These are phyloP conservation scores for Mucor indicus DNA, from an alignment of 371 early-diverging fungal genomes.

Conservation along the genomic window DNA sequence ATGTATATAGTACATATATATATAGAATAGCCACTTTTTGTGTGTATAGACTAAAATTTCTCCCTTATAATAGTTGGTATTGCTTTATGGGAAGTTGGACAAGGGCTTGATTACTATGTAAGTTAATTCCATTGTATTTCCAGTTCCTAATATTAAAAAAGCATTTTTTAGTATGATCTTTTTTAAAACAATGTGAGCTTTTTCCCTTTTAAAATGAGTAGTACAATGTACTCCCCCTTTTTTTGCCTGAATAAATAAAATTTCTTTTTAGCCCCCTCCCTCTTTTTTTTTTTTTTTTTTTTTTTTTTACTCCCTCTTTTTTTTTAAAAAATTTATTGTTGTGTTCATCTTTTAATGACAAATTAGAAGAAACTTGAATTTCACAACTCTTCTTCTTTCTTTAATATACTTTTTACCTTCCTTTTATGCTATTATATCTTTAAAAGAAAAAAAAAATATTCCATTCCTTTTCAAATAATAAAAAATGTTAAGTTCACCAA, in stretches of 20 bases:
- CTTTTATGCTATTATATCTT: not conserved
- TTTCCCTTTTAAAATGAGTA: too few relatives aligned
- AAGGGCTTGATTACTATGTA: constrained; percentile 65
- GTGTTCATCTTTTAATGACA: not conserved
- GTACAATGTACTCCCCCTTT: too few relatives aligned
- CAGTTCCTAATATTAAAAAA: not conserved
- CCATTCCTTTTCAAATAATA: constrained; percentile 9
- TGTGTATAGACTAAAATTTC: not conserved
- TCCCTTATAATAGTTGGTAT: constrained; percentile 37
- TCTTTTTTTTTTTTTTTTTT: too few relatives aligned
- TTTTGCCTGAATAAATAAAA: too few relatives aligned
- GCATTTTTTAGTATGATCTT: too few relatives aligned
- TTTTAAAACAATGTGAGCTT: too few relatives aligned
- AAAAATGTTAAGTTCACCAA: constrained; percentile 19
- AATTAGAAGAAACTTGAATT: not conserved
- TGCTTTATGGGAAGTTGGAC: constrained; percentile 68
- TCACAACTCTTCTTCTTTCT: not conserved
- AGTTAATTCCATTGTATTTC: too few relatives aligned
- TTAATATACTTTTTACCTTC: not conserved
- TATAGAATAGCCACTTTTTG: too few relatives aligned
- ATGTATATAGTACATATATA: not conserved
- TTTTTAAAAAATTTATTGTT: not conserved
- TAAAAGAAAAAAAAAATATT: too few relatives aligned
- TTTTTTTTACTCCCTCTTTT: too few relatives aligned
- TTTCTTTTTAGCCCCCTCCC: too few relatives aligned